These are phyloP conservation scores for Beauveria caledonica DNA, from an alignment of 2,329 filamentous ascomycete genomes.

Conservation along the genomic window DNA sequence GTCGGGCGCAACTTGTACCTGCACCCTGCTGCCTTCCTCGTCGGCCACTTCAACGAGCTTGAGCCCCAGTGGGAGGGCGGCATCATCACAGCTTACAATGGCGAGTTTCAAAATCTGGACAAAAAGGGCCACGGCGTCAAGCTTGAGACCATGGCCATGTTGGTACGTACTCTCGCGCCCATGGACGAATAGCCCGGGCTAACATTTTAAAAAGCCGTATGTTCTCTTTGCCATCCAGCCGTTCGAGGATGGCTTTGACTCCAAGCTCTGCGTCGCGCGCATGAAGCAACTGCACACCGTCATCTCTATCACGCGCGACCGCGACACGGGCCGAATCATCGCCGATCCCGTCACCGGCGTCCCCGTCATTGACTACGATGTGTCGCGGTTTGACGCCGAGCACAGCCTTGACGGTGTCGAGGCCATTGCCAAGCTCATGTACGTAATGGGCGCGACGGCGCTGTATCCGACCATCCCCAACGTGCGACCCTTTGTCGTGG, in stretches of 20 bases:
- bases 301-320: conserved; percentile 68
- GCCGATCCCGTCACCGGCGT: conserved; percentile 59
- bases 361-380: conserved; percentile 60
- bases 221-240: conserved; percentile 53
- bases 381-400: conserved; percentile 62
- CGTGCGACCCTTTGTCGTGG: conserved; percentile 51
- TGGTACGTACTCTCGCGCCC: conserved; percentile 30
- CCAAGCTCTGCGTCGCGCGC: conserved; percentile 62
- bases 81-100: conserved; percentile 71
- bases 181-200: not conserved
- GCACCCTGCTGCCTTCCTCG: conserved; percentile 59
- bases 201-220: conserved; percentile 24
- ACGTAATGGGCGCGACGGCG: conserved; percentile 71
- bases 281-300: conserved; percentile 62
- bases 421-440: conserved; percentile 66
- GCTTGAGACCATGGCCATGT: conserved; percentile 68
- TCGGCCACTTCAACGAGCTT: conserved; percentile 60
- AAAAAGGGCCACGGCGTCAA: conserved; percentile 73
- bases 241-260: conserved; percentile 61
- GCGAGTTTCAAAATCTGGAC: conserved; percentile 74
- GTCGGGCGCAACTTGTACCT: conserved; percentile 76
- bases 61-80: conserved; percentile 64
- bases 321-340: conserved; percentile 66
- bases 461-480: conserved; percentile 60
- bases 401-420: conserved; percentile 65